Evolutionary conservation across 2,329 filamentous ascomycete genomes (phyloP), one percentile per base, ranked within the genome.

Genomic region (Ilyonectria destructans): DNA sequence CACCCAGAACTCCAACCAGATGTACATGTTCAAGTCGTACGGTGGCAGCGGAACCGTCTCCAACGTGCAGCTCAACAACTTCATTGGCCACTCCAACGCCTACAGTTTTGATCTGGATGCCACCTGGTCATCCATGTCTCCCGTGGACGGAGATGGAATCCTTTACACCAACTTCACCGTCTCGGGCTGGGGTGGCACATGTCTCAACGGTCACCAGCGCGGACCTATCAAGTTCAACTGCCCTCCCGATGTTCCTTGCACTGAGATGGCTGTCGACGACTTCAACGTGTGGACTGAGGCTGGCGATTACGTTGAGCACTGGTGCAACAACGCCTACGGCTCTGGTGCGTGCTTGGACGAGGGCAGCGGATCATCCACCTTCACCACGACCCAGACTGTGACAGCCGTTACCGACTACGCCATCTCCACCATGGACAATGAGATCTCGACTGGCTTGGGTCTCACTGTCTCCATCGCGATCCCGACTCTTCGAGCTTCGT

Each of bases 1-100:
- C 40, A 71, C 71, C 0, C 71, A 74, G 3, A 66, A 67, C 7
- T 70, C 69, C 6, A 74, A 74, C 58, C 71, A 74, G 40, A 74
- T 74, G 71, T 74, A 67, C 60, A 74, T 74, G 71, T 73, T 74
- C 69, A 74, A 74, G 40, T 74, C 71, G 0, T 69, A 72, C 7
- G 71, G 71, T 4, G 71, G 71, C 15, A 72, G 69, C 45, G 71
- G 71, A 13, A 73, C 62, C 4, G 72, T 74, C 1, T 63, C 62
- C 45, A 73, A 74, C 48, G 71, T 74, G 15, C 63, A 62, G 3
- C 60, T 74, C 2, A 72, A 69, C 21, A 74, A 73, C 61, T 74
- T 74, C 19, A 57, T 60, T 4, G 72, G 72, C 10, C 71, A 74
- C 63, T 72, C 71, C 19, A 74, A 74, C 45, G 71, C 72, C 52